phyloP scores from a whole-genome alignment of 257 asterid species.

The Lycium ferocissimum region DNA sequence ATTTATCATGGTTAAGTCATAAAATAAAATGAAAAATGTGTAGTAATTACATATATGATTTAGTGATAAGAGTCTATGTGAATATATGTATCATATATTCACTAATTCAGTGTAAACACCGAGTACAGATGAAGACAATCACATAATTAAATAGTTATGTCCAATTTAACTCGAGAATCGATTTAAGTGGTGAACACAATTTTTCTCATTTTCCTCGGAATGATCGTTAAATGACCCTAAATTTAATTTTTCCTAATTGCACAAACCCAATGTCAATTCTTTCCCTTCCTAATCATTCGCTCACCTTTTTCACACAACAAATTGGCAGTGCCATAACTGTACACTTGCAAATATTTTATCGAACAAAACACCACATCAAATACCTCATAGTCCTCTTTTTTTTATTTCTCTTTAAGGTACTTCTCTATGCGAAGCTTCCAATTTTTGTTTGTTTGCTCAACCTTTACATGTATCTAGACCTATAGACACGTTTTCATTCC shows the following conservation, averaged over 20 bases:
- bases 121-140: no score
- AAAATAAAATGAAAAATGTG: no score
- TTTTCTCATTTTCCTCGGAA: background rate
- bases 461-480: background rate
- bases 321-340: background rate
- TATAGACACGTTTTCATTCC: background rate
- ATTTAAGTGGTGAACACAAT: background rate
- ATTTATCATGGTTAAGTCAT: no score
- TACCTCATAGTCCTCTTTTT: background rate
- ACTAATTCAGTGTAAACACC: background rate
- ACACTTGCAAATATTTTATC: background rate
- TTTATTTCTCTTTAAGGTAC: background rate
- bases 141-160: background rate
- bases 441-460: background rate
- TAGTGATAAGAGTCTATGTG: no score
- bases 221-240: background rate
- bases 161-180: background rate
- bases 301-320: background rate
- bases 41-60: no score
- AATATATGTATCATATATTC: background rate
- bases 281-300: background rate
- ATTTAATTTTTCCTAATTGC: background rate
- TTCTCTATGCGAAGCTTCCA: constrained; percentile 10
- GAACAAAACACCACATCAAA: background rate
- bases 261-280: background rate